phyloP scores from a whole-genome alignment of 2,329 filamentous ascomycete species.

The Nakataea oryzae region DNA sequence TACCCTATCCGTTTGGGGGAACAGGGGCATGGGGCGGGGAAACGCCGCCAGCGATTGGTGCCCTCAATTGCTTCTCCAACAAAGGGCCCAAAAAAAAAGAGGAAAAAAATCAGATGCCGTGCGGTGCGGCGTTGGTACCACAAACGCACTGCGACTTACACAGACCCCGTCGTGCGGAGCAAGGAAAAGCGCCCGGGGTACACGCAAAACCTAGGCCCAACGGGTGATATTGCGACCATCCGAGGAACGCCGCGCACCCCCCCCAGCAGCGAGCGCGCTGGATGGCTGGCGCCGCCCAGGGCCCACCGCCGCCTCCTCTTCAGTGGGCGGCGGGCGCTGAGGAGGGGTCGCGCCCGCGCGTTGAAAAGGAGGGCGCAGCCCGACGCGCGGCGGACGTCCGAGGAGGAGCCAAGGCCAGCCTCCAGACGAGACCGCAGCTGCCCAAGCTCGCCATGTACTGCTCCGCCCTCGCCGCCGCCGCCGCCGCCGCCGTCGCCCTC shows the following conservation, averaged over 20 bases:
- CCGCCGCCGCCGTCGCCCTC: not conserved
- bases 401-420: not conserved
- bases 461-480: not conserved
- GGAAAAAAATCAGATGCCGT: no score
- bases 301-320: not conserved
- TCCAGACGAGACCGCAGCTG: not conserved
- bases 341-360: no score
- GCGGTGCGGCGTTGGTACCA: no score
- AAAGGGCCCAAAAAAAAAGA: not conserved
- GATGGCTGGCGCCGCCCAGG: no score
- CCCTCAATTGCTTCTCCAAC: not conserved
- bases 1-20: not conserved
- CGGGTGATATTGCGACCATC: no score
- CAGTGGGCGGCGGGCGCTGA: no score
- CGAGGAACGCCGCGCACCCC: no score
- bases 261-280: no score
- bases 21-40: not conserved
- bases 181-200: no score
- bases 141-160: not conserved
- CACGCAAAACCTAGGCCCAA: no score
- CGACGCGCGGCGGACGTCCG: no score
- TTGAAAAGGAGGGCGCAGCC: not conserved
- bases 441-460: slow-evolving; percentile 1
- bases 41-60: not conserved
- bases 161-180: no score